These are phyloP conservation scores for Paramarasmius palmivorus DNA, from an alignment of 1,284 basidiomycete species.

Conservation along the genomic window DNA sequence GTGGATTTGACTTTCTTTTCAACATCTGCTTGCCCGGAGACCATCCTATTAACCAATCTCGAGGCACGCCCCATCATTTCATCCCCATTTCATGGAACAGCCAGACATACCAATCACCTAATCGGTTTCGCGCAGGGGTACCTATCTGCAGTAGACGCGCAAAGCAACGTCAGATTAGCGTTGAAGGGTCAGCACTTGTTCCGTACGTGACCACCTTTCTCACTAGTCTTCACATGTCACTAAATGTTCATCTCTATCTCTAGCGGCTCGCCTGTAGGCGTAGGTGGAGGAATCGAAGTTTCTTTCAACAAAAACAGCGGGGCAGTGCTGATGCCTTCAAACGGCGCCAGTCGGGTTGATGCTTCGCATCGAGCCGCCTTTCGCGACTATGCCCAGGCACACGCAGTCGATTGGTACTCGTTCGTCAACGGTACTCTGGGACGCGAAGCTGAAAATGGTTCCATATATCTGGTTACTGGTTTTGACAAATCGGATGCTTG, in stretches of 20 bases:
- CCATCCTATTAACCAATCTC: slow-evolving; percentile 13
- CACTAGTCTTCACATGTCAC: too few relatives aligned
- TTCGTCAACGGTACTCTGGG: slow-evolving; percentile 7
- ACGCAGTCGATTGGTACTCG: slow-evolving; percentile 5
- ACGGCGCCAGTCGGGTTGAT: slow-evolving; percentile 7
- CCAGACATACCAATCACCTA: neutral
- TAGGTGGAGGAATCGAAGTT: neutral
- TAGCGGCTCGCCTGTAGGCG: neutral
- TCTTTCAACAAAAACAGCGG: neutral
- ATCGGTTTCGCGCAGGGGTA: neutral
- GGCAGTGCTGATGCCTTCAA: slow-evolving; percentile 10
- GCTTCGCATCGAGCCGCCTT: neutral
- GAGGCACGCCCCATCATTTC: slow-evolving; percentile 8
- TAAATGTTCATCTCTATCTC: too few relatives aligned
- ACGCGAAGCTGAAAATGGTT: slow-evolving; percentile 4
- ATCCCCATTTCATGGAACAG: neutral
- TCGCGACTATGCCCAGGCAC: slow-evolving; percentile 1
- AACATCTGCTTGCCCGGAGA: slow-evolving; percentile 6
- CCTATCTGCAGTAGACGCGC: neutral
- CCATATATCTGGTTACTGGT: slow-evolving; percentile 12
- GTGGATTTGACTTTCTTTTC: slow-evolving; percentile 20
- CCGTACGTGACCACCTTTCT: neutral
- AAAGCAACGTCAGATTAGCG: neutral
- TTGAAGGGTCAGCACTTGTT: neutral
- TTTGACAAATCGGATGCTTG: slow-evolving; percentile 11